Base-by-base conservation (phyloP, 2,329 filamentous ascomycete genomes). In the Colletotrichum noveboracense region DNA sequence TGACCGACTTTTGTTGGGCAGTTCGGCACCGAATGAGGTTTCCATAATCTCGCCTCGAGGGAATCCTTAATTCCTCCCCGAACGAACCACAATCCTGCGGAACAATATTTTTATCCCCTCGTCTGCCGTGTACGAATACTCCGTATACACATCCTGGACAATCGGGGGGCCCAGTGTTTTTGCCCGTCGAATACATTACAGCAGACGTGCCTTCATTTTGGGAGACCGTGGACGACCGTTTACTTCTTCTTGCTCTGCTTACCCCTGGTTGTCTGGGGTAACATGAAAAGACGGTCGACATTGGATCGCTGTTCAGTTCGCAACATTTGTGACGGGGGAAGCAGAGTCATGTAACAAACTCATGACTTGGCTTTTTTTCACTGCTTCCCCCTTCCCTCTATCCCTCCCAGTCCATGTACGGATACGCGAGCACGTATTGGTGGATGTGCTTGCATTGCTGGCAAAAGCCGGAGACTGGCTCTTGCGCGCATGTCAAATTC, bases 201-300 rank as follows among this genome's bases (percentile, higher is more conserved):
- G 38, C 38, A 28, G 26, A n/a, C 26, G 26, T 52, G 30, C 69
- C 69, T 61, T 74, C 66, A 66, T 71, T 66, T 61, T 62, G 52
- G 14, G 7, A 43, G 9, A 18, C 52, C n/a, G 52, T 38, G 7
- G 28, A 21, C 28, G 16, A 26, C 48, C 21, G 21, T 68, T 52
- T 32, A 55, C 5, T 52, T 18, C 13, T 36, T n/a, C 24, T 7
- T 43, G 6, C 21, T 48, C 6, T 32, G n/a, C n/a, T 32, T 34
- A 12, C 34, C 38, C 38, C 55, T 26, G 48, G 61, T 70, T 69
- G 36, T 68, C 64, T 60, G 74, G 34, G 70, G 70, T 65, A 69
- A 75, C 58, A 69, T 65, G 68, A 55, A 71, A 62, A 52, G 52
- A 68, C 61, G 26, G 71, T 74, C 71, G 70, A 65, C 26, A 28